phyloP scores from a whole-genome alignment of 257 asterid species.

The Plantago major region DNA sequence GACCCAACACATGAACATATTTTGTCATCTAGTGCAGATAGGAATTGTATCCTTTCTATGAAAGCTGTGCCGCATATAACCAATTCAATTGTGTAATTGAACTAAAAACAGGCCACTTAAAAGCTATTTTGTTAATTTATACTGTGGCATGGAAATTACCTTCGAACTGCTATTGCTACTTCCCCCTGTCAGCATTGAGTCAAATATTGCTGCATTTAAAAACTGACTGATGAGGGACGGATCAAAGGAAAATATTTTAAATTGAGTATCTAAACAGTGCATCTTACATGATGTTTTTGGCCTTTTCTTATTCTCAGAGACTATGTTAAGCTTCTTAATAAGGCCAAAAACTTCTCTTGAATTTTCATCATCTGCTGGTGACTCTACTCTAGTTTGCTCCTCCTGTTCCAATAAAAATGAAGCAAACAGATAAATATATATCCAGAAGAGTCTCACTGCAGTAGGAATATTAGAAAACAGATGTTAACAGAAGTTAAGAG shows the following conservation, averaged over 20 bases:
- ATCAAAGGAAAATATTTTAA: conserved; percentile 2
- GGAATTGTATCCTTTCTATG: background rate
- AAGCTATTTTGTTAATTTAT: conserved; percentile 5
- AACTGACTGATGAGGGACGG: conserved; percentile 22
- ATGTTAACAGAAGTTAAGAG: conserved; percentile 15
- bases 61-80: background rate
- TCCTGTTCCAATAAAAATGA: conserved; percentile 43
- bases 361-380: conserved; percentile 73
- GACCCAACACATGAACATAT: too few species aligned
- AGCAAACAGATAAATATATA: background rate
- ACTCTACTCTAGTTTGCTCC: conserved; percentile 36
- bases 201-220: conserved; percentile 66
- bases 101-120: conserved; percentile 1
- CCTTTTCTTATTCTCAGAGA: conserved; percentile 57
- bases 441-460: background rate
- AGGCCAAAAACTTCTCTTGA: conserved; percentile 86
- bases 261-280: conserved; percentile 10
- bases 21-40: background rate
- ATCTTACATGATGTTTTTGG: conserved; percentile 70
- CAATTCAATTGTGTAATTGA: background rate
- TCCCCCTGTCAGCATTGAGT: conserved; percentile 59
- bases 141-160: conserved; percentile 36
- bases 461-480: background rate
- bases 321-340: conserved; percentile 75
- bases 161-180: conserved; percentile 45